Evolutionary conservation across 257 asterid genomes (phyloP).

Genomic region (Striga asiatica): DNA sequence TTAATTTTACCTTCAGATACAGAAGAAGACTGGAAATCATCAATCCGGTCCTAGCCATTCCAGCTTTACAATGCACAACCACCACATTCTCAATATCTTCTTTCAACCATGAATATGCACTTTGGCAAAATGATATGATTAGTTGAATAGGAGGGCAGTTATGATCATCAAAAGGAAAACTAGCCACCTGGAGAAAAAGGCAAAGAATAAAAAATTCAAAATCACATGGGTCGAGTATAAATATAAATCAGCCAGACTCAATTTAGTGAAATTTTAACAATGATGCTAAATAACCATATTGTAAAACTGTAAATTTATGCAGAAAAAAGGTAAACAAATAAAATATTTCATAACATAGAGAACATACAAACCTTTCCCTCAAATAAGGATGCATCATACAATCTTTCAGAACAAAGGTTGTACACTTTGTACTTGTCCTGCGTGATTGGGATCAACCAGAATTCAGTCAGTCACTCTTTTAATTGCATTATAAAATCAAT

Average conservation of each 20-base stretch:
- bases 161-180: constrained; percentile 97
- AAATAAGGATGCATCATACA: constrained; percentile 86
- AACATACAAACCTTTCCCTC: constrained; percentile 80
- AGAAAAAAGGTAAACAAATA: background rate
- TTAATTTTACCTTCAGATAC: constrained; percentile 54
- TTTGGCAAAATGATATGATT: constrained; percentile 83
- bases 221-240: background rate
- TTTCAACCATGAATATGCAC: constrained; percentile 99
- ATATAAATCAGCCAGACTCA: background rate
- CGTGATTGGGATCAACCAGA: constrained; percentile 22
- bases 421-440: constrained; percentile 97
- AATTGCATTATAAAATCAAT: background rate
- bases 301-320: background rate
- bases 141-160: constrained; percentile 97
- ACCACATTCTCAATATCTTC: constrained; percentile 97
- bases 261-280: background rate
- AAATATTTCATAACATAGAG: background rate
- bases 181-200: constrained; percentile 56
- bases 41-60: constrained; percentile 99
- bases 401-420: constrained; percentile 97
- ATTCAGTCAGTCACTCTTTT: constrained; percentile 2
- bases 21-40: constrained; percentile 98
- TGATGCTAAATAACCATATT: constrained; percentile 2
- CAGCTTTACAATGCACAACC: constrained; percentile 99
- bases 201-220: background rate